Evolutionary conservation across 2,329 filamentous ascomycete genomes (phyloP).

Genomic region (Exophiala aquamarina): DNA sequence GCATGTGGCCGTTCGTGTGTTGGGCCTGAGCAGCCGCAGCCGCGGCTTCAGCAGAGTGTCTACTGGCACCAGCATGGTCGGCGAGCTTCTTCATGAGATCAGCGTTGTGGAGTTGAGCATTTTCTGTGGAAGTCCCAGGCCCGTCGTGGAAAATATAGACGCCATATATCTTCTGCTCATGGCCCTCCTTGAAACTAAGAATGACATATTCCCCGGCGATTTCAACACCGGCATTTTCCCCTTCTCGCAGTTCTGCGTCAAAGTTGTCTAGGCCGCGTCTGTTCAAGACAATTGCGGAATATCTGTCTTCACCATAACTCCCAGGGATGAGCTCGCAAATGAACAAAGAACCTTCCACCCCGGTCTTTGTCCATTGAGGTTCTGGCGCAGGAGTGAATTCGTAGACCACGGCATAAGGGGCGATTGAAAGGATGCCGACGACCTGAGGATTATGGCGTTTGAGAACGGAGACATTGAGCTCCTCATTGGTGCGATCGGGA

Average conservation of each 20-base stretch:
- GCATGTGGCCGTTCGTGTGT: slow-evolving; percentile 33
- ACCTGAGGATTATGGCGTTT: slow-evolving; percentile 77
- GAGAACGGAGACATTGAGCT: slow-evolving; percentile 84
- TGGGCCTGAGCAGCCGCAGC: slow-evolving; percentile 32
- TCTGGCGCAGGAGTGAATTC: slow-evolving; percentile 65
- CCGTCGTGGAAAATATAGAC: slow-evolving; percentile 66
- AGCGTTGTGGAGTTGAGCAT: slow-evolving; percentile 46
- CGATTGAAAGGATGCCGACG: slow-evolving; percentile 71
- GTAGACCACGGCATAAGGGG: slow-evolving; percentile 85
- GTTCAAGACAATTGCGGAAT: slow-evolving; percentile 69
- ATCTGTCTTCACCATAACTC: slow-evolving; percentile 47
- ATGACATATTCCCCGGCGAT: slow-evolving; percentile 63
- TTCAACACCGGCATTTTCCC: slow-evolving; percentile 63
- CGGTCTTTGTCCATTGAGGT: slow-evolving; percentile 76
- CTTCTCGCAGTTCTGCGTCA: slow-evolving; percentile 59
- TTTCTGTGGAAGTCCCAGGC: slow-evolving; percentile 54
- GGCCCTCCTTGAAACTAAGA: slow-evolving; percentile 43
- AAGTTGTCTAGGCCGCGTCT: slow-evolving; percentile 71
- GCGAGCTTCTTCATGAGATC: slow-evolving; percentile 57
- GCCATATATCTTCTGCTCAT: slow-evolving; percentile 50
- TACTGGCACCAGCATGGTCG: slow-evolving; percentile 50
- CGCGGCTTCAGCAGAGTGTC: slow-evolving; percentile 43
- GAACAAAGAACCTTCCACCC: slow-evolving; percentile 85
- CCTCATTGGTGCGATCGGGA: slow-evolving; percentile 67
- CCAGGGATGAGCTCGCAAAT: slow-evolving; percentile 65